Base-by-base conservation (phyloP, 345 rosid species). In the Pugionium cornutum region DNA sequence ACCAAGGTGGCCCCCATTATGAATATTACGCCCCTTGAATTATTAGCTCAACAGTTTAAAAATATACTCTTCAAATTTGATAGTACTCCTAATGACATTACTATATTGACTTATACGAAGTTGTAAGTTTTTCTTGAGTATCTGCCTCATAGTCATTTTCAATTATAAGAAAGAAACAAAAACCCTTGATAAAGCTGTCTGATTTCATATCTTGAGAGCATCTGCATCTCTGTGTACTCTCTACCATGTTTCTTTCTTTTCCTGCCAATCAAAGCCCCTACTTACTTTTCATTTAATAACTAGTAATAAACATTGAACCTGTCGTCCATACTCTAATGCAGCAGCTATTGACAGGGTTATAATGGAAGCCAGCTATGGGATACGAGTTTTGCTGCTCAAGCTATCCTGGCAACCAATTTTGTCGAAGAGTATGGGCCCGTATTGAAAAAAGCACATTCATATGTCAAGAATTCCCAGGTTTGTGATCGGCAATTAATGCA, bases 351-450 rank as follows among this genome's bases (percentile, higher is more conserved):
- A 77, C 88, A 94, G 99, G 96, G 97, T 75, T 90, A 90, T 58
- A 90, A 94, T 73, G 99, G 99, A 75, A 86, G 97, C 79, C 99
- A 90, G 80, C 79, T 85, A 37, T 94, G 99, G 99, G 97, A 94
- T 76, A 81, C 97, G 7, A 69, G 88, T 72, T 94, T 94, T 75
- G 79, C 89, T 62, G 76, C 84, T 75, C 96, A 94, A 83, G 97
- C 99, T 49, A 82, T 90, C 74, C 48, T 85, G 55, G 81, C 99
- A 67, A 76, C 92, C 55, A 82, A 83, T 62, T 81, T 90, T 64
- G 56, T 79, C 7, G 82, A 90, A 63, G 96, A 85, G 76, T 90
- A 81, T 69, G 86, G 92, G 58, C 53, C 80, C 57, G 80, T 78
- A 66, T 74, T 94, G 73, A 76, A 75, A 64, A 90, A 85, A 77